phyloP scores from a whole-genome alignment of 768 basidiomycete species.

The Russula lepida region DNA sequence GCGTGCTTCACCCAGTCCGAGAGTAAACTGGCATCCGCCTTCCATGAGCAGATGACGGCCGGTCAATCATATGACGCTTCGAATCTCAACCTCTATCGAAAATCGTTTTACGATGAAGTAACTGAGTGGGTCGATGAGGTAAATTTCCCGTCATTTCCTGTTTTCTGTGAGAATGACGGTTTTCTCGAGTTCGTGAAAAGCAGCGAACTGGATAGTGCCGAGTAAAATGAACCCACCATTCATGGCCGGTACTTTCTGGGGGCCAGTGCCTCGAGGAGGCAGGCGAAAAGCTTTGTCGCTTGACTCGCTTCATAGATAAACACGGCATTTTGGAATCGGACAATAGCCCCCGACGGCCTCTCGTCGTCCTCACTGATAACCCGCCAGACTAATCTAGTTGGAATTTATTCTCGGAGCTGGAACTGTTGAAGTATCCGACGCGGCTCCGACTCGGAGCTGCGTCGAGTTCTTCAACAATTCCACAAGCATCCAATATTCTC shows the following conservation, averaged over 20 bases:
- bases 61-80: no score
- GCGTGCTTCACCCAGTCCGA: no score
- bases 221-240: no score
- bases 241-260: no score
- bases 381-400: background rate
- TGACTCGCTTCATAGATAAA: background rate
- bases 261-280: background rate
- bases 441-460: background rate
- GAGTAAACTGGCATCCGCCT: no score
- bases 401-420: no score
- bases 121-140: background rate
- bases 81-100: no score
- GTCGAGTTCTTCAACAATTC: background rate
- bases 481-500: no score
- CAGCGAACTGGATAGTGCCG: no score
- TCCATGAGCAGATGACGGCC: no score
- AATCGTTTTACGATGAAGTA: no score
- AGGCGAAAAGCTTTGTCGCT: background rate
- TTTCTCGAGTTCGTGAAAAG: background rate
- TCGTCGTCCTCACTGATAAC: background rate
- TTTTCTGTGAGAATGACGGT: background rate
- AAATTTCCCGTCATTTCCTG: background rate
- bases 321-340: background rate
- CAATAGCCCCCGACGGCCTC: background rate
- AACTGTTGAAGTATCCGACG: no score